These are phyloP conservation scores for Saccharomycopsis fodiens DNA, from an alignment of 805 yeast species.

Conservation along the genomic window DNA sequence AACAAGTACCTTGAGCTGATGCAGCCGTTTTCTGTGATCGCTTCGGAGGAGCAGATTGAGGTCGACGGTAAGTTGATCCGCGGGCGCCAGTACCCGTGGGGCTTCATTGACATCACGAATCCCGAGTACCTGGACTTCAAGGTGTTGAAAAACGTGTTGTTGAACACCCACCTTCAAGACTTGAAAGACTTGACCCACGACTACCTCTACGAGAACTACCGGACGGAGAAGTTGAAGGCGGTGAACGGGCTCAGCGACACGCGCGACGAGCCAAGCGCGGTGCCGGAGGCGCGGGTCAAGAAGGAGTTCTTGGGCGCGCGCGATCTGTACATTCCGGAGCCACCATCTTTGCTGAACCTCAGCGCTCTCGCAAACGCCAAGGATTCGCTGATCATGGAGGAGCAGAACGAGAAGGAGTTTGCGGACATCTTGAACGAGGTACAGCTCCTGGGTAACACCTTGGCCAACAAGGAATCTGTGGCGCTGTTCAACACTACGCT, in stretches of 20 bases:
- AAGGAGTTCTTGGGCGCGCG: slow-evolving; percentile 22
- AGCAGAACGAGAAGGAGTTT: slow-evolving; percentile 20
- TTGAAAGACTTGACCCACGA: slow-evolving; percentile 60
- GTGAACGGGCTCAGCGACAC: slow-evolving; percentile 31
- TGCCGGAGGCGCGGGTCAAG: not conserved
- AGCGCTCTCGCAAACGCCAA: slow-evolving; percentile 36
- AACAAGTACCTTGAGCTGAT: slow-evolving; percentile 50
- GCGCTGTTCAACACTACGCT: slow-evolving; percentile 5
- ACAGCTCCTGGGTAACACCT: slow-evolving; percentile 4
- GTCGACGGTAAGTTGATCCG: slow-evolving; percentile 44
- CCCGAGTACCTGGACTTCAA: slow-evolving; percentile 47
- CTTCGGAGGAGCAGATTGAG: slow-evolving; percentile 52
- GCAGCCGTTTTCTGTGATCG: slow-evolving; percentile 71
- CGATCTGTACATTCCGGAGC: slow-evolving; percentile 29
- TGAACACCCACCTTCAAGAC: slow-evolving; percentile 57
- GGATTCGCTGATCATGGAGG: slow-evolving; percentile 17
- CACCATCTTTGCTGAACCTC: slow-evolving; percentile 57
- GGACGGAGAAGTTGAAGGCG: slow-evolving; percentile 54
- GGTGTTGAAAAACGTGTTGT: slow-evolving; percentile 43
- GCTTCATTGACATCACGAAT: slow-evolving; percentile 48
- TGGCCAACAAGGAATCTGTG: not conserved
- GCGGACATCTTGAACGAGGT: slow-evolving; percentile 18
- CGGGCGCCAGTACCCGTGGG: slow-evolving; percentile 75
- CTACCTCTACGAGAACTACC: slow-evolving; percentile 53
- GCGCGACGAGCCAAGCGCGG: not conserved